Base-by-base conservation (phyloP, 768 basidiomycete species). In the Hemileccinum impolitum region DNA sequence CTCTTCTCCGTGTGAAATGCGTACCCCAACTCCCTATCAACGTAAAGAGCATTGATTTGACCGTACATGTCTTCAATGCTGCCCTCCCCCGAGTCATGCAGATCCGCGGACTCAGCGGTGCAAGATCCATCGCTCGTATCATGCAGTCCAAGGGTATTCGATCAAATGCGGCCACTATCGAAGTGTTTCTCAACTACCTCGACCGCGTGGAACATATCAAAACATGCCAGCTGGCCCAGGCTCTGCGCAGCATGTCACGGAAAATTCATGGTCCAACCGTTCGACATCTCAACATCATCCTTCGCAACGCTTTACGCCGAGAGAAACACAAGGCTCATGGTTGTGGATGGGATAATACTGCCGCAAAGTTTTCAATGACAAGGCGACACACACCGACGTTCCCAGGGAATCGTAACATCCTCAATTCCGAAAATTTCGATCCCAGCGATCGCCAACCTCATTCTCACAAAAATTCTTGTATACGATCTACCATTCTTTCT, bases 11-110 rank as follows among this genome's bases (percentile, higher is more conserved):
- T 36, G 37, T 66, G 35, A 66, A 58, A 47, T 39, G 15, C 35
- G 28, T 47, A 9, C 47, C 48, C 30, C 41, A 36, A 21, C 54
- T 57, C 15, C 65, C 64, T 23, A 44, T 68, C 46, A 36, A 62
- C 31, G 58, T 78, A 23, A 52, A 54, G 30, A 64, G 54, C 38
- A 52, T 62, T 10, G 55, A 23, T 13, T 75, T 75, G 30, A 73
- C 73, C 7, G 64, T 69, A 32, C 69, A 74, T 44, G 66, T 87
- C 23, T 79, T 87, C 70, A 89, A 91, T 60, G 73, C 80, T 17
- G 65, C 85, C 17, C 67, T 89, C 12, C 68, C 70, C 43, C 79
- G 79, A 34, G 52, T 79, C 18, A 62, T 87, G 47, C 63, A 59
- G 19, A 65, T 68, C 35, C 71, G 71, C 50, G 84, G 85, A 35